These are phyloP conservation scores for Trichoderma asperelloides DNA, from an alignment of 495 filamentous ascomycete species.

Conservation along the genomic window DNA sequence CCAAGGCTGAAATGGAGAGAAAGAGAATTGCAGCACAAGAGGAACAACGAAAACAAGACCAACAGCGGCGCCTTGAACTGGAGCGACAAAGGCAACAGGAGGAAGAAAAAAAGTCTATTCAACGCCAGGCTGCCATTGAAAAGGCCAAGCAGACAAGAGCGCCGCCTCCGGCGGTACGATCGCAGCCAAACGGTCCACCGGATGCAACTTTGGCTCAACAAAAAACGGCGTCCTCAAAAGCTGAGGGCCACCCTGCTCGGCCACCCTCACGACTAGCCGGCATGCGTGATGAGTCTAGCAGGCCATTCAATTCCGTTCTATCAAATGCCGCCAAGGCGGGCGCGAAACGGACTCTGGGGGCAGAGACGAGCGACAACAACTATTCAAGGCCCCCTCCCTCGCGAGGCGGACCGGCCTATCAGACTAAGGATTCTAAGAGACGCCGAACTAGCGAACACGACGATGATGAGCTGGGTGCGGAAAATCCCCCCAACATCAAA, in stretches of 20 bases:
- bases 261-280: constrained; percentile 35
- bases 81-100: constrained; percentile 44
- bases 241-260: constrained; percentile 21
- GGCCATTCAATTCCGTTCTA: constrained; percentile 34
- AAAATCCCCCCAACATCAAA: constrained; percentile 47
- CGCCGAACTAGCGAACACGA: constrained; percentile 49
- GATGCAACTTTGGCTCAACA: constrained; percentile 15
- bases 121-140: constrained; percentile 65
- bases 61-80: constrained; percentile 41
- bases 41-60: constrained; percentile 43
- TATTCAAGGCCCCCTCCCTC: constrained; percentile 15
- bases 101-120: constrained; percentile 57
- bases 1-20: constrained; percentile 67
- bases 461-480: constrained; percentile 34
- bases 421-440: constrained; percentile 48
- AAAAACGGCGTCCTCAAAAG: not conserved
- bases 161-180: constrained; percentile 41
- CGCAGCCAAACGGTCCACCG: constrained; percentile 39
- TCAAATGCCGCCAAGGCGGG: constrained; percentile 34
- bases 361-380: constrained; percentile 41
- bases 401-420: constrained; percentile 36
- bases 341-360: constrained; percentile 40
- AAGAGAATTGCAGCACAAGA: constrained; percentile 56
- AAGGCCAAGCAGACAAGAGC: constrained; percentile 48
- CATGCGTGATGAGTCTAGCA: constrained; percentile 29